Base-by-base conservation (phyloP, 2,329 filamentous ascomycete genomes). In the Ophiostoma novo-ulmi region DNA sequence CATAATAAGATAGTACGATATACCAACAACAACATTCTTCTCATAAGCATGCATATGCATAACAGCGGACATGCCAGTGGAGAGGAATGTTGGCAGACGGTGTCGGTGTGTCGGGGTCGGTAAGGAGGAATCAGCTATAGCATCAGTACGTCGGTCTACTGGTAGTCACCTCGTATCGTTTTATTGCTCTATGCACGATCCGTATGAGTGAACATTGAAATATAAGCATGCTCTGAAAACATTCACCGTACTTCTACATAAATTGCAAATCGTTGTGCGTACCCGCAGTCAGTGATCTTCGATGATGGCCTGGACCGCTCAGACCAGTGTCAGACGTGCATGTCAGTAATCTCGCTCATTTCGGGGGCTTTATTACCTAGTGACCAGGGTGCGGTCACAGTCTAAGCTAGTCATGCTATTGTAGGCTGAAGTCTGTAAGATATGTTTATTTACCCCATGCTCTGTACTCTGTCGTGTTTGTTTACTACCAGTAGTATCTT, bases 291-390 rank as follows among this genome's bases (percentile, higher is more conserved):
- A 48, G n/a, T 48, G 31, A 31, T 58, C 22, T 11, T 10, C 26
- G 14, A 48, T n/a, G 44, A 58, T 58, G 52, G 52, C 52, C 52
- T 58, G 52, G 52, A 58, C 52, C 52, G 22, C 22, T 44, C 36
- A 35, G 52, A 69, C 38, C 13, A 38, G 67, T 31, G n/a, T 10
- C 44, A 68, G 14, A 55, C 38, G 52, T 55, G 67, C 48, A 26
- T 31, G 63, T 38, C 41, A 63, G 44, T 64, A 39, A 55, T 69
- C 31, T 39, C 58, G 48, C 67, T 71, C 70, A 71, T 71, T 69
- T 71, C 70, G 70, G 70, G 61, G 67, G 66, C 67, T 68, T 69
- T 58, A n/a, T 31, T 68, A 31, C 41, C 14, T 26, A 22, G 52
- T 26, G n/a, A 26, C n/a, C 52, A 31, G 52, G 44, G 44, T 48